Base-by-base conservation (phyloP, 1,284 basidiomycete species). In the Cerrena zonata region DNA sequence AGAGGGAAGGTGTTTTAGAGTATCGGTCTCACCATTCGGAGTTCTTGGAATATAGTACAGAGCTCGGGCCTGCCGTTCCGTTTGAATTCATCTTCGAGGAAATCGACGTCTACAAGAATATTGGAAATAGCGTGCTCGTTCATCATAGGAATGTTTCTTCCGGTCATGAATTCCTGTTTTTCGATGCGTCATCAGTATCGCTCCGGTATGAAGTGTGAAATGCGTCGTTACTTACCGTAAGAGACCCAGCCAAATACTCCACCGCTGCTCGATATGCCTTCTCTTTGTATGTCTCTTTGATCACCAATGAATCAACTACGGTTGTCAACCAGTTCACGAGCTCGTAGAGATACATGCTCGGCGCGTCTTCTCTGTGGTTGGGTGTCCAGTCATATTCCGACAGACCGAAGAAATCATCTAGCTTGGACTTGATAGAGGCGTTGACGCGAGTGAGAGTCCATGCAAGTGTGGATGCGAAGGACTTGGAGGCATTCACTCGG, bases 351-450 rank as follows among this genome's bases (percentile, higher is more conserved):
- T 97, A 98, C 74, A 86, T 84, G 76, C 92, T 95, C 41, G 93
- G 91, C 40, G 81, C 81, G 53, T 78, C 75, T 60, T 89, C 84
- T 41, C 79, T 77, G 19, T 68, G 61, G 18, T 70, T 65, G 2
- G 94, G 89, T 46, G 85, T 88, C 92, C 93, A 97, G 60, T 96
- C 86, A 67, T 98, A 97, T 66, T 96, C 91, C 1, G 92, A 88
- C 40, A 97, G 74, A 52, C 91, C 95, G 61, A 97, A 92, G 72
- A 97, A 97, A 57, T 94, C 91, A 62, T 95, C 90, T n/a, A 99
- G 82, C 68, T 99, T 99, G 21, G 88, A 89, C 5, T 83, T 80
- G 59, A 99, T 94, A 40, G 95, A 79, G 10, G 76, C 74, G 24
- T 87, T 86, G 57, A 99, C 92, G 10, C 93, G 86, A 24, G 76